Conservation (phyloP, 148 eudicot species). For the Chenopodium album region DNA sequence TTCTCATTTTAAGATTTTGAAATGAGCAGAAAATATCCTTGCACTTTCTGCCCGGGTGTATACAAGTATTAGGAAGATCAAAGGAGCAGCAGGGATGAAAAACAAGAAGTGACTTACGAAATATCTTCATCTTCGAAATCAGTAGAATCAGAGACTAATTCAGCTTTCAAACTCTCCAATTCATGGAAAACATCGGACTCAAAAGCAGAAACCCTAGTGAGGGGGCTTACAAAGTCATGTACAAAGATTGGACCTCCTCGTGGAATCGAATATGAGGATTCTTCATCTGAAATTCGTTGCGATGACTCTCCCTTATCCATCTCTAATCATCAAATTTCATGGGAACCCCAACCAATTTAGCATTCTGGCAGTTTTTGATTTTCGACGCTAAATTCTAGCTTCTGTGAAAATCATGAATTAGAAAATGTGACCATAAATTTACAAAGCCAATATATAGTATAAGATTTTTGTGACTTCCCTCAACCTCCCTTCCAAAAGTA, state of each 20-base stretch:
- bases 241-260: constrained; percentile 80
- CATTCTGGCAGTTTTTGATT: background rate
- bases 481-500: too few species aligned
- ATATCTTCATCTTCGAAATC: constrained; percentile 59
- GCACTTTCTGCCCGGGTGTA: too few species aligned
- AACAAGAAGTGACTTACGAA: constrained; percentile 38
- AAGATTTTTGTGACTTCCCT: too few species aligned
- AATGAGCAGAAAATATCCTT: too few species aligned
- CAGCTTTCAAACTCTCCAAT: constrained; percentile 55
- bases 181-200: constrained; percentile 40
- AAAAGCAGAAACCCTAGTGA: constrained; percentile 50
- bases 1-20: too few species aligned
- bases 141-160: constrained; percentile 30
- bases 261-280: constrained; percentile 45
- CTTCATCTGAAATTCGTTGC: constrained; percentile 24
- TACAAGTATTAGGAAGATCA: background rate
- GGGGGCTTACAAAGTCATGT: constrained; percentile 57
- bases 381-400: background rate
- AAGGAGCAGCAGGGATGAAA: background rate
- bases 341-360: background rate
- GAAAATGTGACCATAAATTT: background rate
- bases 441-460: too few species aligned
- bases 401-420: background rate
- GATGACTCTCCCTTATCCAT: constrained; percentile 27
- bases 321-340: background rate